Evolutionary conservation across 2,329 filamentous ascomycete genomes (phyloP).

Genomic region (Cryphonectria nitschkei): DNA sequence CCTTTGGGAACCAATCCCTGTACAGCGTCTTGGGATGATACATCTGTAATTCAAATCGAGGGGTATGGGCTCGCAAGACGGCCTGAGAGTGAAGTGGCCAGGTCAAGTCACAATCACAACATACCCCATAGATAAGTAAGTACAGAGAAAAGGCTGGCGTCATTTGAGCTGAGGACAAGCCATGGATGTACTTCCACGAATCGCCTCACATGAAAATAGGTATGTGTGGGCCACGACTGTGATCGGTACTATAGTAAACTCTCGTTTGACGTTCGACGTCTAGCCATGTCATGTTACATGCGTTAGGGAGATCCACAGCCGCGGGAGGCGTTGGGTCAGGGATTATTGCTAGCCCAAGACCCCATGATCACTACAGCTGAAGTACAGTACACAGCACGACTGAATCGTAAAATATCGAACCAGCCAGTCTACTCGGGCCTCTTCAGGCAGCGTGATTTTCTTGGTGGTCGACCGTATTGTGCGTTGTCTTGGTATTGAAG

Average conservation of each 20-base stretch:
- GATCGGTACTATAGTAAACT: neutral
- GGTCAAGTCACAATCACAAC: neutral
- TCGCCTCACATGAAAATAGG: neutral
- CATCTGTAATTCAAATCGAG: neutral
- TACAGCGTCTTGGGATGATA: neutral
- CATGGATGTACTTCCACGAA: neutral
- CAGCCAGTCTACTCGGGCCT: neutral
- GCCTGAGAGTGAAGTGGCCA: neutral
- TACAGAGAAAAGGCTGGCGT: neutral
- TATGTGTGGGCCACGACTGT: neutral
- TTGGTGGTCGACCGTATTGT: no score
- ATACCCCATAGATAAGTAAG: neutral
- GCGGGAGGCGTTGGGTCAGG: neutral
- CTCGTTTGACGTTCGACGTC: neutral
- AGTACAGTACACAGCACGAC: no score
- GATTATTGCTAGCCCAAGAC: neutral
- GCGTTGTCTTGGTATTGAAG: neutral
- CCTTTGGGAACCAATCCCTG: neutral
- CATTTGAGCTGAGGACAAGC: constrained; percentile 1
- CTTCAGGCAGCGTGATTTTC: neutral
- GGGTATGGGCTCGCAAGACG: neutral
- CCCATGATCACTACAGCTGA: neutral
- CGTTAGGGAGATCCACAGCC: neutral
- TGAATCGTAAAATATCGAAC: neutral
- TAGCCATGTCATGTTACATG: neutral